These are phyloP conservation scores for Chalaropsis thielavioides DNA, from an alignment of 2,329 filamentous ascomycete genomes.

Conservation along the genomic window DNA sequence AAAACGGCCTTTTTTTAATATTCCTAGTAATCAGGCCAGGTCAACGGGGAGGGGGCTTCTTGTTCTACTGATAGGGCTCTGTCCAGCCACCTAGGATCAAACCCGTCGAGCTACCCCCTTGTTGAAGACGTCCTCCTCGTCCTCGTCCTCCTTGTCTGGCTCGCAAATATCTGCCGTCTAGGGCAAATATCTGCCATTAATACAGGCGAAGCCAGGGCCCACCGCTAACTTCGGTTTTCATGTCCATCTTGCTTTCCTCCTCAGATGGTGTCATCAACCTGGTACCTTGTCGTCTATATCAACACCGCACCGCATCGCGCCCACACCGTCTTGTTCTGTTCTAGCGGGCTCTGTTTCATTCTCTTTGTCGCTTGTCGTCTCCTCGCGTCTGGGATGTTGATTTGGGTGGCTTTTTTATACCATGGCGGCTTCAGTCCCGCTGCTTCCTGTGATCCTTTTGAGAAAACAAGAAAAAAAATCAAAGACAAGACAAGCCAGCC, in stretches of 20 bases:
- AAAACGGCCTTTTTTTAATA: background rate
- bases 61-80: background rate
- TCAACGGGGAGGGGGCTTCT: background rate
- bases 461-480: background rate
- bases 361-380: background rate
- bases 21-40: too few relatives aligned
- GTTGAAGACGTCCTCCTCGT: background rate
- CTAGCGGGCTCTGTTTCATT: background rate
- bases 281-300: background rate
- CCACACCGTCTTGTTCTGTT: background rate
- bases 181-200: background rate
- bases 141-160: background rate
- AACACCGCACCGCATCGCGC: background rate
- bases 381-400: background rate
- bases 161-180: background rate
- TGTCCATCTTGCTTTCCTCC: background rate
- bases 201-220: background rate
- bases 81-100: constrained; percentile 9
- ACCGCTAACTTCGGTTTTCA: background rate
- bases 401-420: background rate
- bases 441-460: background rate
- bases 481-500: background rate
- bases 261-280: background rate
- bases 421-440: background rate
- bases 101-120: background rate